Evolutionary conservation across 116 monocot genomes (phyloP), one percentile per base, ranked within the genome.

Genomic region (Papilionanthe hybrid): DNA sequence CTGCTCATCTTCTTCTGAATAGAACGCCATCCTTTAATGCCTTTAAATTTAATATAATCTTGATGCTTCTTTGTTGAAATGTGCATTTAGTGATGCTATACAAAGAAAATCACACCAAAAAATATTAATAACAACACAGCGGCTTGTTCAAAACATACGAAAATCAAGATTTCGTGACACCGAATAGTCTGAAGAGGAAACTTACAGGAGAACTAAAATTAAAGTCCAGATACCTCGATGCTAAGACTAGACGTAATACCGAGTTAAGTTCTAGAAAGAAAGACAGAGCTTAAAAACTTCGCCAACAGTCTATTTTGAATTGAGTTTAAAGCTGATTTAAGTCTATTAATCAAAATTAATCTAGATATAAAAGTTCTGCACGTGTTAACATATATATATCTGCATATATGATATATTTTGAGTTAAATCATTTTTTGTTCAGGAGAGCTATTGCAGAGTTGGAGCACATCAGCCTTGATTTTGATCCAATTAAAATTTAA

Each of bases 1-100:
- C 80, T 80, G 78, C 30, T 50, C 81, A 68, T 83, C 83, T 25
- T 81, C 81, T 55, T 66, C 83, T 0, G 41, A 76, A 29, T 78
- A 42, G 56, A 58, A 42, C 32, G 77, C 72, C 85, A 85, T 85
- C 66, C 44, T 50, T 15, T 72, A 57, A 30, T 5, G 19, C 11
- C 17, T 66, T 42, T 57, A 28, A 30, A 13, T 12, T 12, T 44
- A 27, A 72, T 29, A 7, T 50, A 27, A 15, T 77, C n/a, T 30
- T 44, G 19, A 25, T 30, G 11, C 28, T 27, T 10, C 56, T 75
- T 58, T 20, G 66, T n/a, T 28, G 28, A 77, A 80, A 71, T 43
- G 15, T 50, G 30, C 32, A 69, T 32, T 17, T 32, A 69, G 13
- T 69, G 69, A 69, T 17, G 69, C 69, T 32, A 53, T 32, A 57